Conservation (phyloP, 495 filamentous ascomycete genomes). For the Trichoderma erinaceum region DNA sequence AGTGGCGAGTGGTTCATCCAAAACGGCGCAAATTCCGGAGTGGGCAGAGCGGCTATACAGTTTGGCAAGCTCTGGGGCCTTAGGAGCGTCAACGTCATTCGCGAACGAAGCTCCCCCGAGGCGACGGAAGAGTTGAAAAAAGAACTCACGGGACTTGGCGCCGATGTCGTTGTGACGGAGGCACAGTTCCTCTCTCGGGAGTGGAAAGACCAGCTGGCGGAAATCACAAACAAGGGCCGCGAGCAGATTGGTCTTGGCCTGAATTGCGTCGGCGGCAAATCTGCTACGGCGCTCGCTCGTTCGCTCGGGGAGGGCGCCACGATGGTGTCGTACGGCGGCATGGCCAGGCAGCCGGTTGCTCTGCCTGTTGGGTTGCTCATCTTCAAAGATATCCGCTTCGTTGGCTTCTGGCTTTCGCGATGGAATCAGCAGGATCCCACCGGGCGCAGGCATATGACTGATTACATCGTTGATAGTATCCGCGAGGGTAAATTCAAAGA, state of each 20-base stretch:
- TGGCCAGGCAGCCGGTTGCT: conserved; percentile 76
- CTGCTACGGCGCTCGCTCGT: conserved; percentile 65
- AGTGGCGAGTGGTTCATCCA: conserved; percentile 88
- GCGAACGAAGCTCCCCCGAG: conserved; percentile 54
- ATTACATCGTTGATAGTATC: conserved; percentile 70
- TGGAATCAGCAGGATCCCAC: conserved; percentile 75
- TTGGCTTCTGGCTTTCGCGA: conserved; percentile 89
- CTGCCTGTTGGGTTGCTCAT: conserved; percentile 77
- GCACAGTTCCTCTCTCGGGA: conserved; percentile 55
- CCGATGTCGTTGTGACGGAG: conserved; percentile 75
- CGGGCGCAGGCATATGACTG: conserved; percentile 70
- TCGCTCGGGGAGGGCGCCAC: conserved; percentile 57
- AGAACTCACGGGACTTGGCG: conserved; percentile 67
- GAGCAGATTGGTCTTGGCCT: conserved; percentile 69
- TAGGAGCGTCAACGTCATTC: conserved; percentile 78
- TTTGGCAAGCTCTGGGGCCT: conserved; percentile 76
- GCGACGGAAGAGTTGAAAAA: conserved; percentile 61
- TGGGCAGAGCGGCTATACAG: conserved; percentile 85
- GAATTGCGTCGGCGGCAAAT: conserved; percentile 93
- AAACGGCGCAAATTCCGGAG: conserved; percentile 91
- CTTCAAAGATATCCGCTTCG: conserved; percentile 80
- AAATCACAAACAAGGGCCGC: conserved; percentile 59
- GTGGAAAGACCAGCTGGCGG: conserved; percentile 58
- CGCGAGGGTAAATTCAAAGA: conserved; percentile 73
- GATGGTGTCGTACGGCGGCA: conserved; percentile 92